A percentile compares a stretch with the other conserved stretches of the same genome.
Conservation (phyloP, 2,329 filamentous ascomycete genomes). For the Arthrobotrys sinensis region DNA sequence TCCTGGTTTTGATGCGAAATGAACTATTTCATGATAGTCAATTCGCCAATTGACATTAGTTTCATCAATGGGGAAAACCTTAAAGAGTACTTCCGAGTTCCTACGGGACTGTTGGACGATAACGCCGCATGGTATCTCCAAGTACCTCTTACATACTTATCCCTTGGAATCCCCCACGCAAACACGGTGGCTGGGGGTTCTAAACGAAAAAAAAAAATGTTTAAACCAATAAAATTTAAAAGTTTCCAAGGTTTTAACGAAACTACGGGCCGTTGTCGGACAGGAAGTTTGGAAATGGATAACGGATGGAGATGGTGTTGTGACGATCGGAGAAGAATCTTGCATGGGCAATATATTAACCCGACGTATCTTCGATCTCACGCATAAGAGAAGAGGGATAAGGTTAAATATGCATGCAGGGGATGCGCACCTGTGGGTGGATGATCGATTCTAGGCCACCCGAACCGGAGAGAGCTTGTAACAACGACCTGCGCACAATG, state of each 20-base stretch:
- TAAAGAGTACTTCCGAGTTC: background rate
- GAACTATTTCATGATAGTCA: background rate
- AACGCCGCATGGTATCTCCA: background rate
- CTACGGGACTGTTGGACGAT: conserved; percentile 11
- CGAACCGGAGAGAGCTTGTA: background rate
- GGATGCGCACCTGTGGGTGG: background rate
- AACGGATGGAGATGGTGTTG: background rate
- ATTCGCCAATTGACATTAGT: background rate
- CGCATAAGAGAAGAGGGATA: background rate
- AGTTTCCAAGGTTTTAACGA: background rate
- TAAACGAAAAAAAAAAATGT: background rate
- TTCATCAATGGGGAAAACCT: background rate
- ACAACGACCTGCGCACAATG: background rate
- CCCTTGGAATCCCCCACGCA: background rate
- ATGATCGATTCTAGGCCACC: conserved; percentile 1
- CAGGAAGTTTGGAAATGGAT: background rate
- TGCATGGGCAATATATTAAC: conserved; percentile 11
- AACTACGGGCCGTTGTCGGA: background rate
- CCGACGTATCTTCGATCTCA: conserved; percentile 4
- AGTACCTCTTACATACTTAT: background rate
- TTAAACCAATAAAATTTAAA: background rate
- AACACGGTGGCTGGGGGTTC: conserved; percentile 12
- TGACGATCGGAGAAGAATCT: conserved; percentile 24
- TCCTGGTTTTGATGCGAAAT: background rate
- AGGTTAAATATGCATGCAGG: conserved; percentile 5